Percentiles rank a stretch among this genome's conserved stretches.
These are phyloP conservation scores for Pichia kudriavzevii DNA, from an alignment of 1,139 yeast species.

Conservation along the genomic window DNA sequence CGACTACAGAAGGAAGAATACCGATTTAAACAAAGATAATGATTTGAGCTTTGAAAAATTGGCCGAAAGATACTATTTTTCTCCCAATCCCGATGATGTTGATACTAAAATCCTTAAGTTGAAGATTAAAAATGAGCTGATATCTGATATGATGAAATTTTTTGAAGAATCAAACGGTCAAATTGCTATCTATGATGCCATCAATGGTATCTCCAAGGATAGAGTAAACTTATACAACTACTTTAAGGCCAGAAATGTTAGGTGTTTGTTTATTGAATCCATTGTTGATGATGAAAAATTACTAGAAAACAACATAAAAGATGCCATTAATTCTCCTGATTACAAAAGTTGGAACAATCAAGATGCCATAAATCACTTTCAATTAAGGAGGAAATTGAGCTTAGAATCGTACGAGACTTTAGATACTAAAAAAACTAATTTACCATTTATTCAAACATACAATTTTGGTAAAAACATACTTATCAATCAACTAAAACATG, in stretches of 20 bases:
- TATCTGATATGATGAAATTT: constrained; percentile 62
- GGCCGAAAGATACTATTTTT: constrained; percentile 65
- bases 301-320: constrained; percentile 69
- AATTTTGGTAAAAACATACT: constrained; percentile 87
- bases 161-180: constrained; percentile 76
- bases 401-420: constrained; percentile 41
- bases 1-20: constrained; percentile 69
- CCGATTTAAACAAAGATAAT: constrained; percentile 13
- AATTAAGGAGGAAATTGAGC: constrained; percentile 36
- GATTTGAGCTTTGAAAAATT: constrained; percentile 27
- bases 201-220: constrained; percentile 70
- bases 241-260: constrained; percentile 55
- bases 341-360: constrained; percentile 65
- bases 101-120: constrained; percentile 52
- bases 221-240: constrained; percentile 50
- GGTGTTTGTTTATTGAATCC: constrained; percentile 81
- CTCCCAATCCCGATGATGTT: constrained; percentile 49
- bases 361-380: constrained; percentile 52
- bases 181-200: constrained; percentile 93
- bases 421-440: constrained; percentile 32
- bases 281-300: constrained; percentile 68
- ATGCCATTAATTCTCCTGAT: constrained; percentile 86
- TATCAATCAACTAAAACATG: constrained; percentile 73
- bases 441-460: constrained; percentile 74
- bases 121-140: constrained; percentile 55